Evolutionary conservation across 371 early-diverging fungal species (phyloP), one percentile per base, ranked within the genome.

Genomic region (Mucor saturninus): DNA sequence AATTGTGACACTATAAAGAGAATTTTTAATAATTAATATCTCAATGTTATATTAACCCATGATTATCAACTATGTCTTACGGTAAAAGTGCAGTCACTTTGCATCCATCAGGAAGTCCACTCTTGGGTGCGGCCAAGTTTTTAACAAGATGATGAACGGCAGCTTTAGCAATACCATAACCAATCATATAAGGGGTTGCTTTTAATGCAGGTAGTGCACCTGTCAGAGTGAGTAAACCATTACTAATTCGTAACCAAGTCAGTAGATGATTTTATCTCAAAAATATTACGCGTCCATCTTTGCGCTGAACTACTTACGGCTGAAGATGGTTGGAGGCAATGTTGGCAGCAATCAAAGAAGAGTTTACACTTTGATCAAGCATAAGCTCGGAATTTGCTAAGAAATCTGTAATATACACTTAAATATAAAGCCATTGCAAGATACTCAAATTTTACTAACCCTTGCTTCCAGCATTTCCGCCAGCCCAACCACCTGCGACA

Each of bases 401-500:
- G 43, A 96, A 86, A 4, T 83, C 92, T 90, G 74, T n/a, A 21
- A 21, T 40, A 40, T 42, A 8, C n/a, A 32, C 13, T 21, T 21
- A 15, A 38, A 4, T 7, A 26, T 15, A 35, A 14, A 53, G 32
- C 5, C n/a, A 30, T 46, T 4, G 15, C 5, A 46, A 46, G 3
- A n/a, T 2, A 58, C 5, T 6, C 28, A 11, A 3, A 3, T 11
- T 26, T 43, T n/a, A 53, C 10, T 71, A 81, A 92, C 92, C 87
- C 59, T 77, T 66, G 68, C 82, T 84, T 7, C 81, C 81, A 28
- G 94, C 89, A 67, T 92, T 94, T n/a, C 98, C 98, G 43, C 96
- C 96, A 35, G 91, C 93, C 95, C 96, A 98, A 32, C 98, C 98
- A 56, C 98, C 98, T 37, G 98, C 97, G 5, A 94, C 97, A 72